These are phyloP conservation scores for Cyberlindnera americana DNA, from an alignment of 805 yeast species.

Conservation along the genomic window DNA sequence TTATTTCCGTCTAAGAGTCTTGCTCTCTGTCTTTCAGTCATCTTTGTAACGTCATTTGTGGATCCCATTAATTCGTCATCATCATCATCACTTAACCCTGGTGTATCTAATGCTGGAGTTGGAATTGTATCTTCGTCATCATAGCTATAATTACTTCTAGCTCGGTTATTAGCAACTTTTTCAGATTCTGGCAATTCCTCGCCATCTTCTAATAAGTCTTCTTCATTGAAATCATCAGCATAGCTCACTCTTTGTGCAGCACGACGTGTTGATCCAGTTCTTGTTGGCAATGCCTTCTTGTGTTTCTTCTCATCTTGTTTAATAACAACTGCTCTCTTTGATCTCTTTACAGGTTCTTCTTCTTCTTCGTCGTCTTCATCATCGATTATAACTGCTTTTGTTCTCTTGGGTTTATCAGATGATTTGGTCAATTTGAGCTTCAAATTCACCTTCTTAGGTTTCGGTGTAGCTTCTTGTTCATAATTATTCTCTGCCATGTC, in stretches of 20 bases:
- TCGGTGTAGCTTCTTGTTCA: conserved; percentile 9
- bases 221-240: conserved; percentile 10
- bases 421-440: conserved; percentile 18
- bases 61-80: conserved; percentile 12
- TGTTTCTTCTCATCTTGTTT: conserved; percentile 2
- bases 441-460: conserved; percentile 14
- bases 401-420: conserved; percentile 1
- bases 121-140: conserved; percentile 26
- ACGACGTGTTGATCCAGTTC: conserved; percentile 10
- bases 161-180: background rate
- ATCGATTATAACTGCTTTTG: background rate
- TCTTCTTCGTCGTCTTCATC: conserved; percentile 8
- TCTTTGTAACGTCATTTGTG: conserved; percentile 23
- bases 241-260: conserved; percentile 11
- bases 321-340: conserved; percentile 3
- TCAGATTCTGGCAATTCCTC: conserved; percentile 7
- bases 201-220: conserved; percentile 11
- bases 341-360: background rate
- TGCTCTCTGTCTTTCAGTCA: conserved; percentile 30
- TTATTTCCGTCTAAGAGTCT: conserved; percentile 8
- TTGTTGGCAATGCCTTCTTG: conserved; percentile 2
- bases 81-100: conserved; percentile 23
- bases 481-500: conserved; percentile 10
- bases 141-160: conserved; percentile 13
- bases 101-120: conserved; percentile 27